Base-by-base conservation (phyloP, 768 basidiomycete genomes). In the Lactarius vividus region DNA sequence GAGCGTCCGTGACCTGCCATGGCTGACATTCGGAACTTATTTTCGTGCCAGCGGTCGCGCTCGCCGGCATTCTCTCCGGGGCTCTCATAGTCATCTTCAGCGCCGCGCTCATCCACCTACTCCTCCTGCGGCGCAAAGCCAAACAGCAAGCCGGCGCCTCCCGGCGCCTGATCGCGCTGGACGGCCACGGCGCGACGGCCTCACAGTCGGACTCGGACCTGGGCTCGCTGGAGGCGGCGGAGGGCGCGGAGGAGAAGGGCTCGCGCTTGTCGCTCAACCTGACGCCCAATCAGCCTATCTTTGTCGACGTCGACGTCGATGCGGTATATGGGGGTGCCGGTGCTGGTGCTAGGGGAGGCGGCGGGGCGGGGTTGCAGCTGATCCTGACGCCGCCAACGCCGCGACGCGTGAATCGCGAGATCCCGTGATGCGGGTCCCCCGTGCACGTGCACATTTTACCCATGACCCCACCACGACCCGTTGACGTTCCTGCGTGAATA, bases 381-480 rank as follows among this genome's bases (percentile, higher is more conserved):
- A 26, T 69, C 16, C 46, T 69, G 67, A 69, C 67, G 26, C 67
- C 67, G 35, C 67, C 67, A 20, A 69, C 67, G 28, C 67, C 67
- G 13, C 49, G 49, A 52, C 49, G 49, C 40, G 40, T 18, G 40
- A 40, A 40, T 40, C 40, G 40, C 49, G 49, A 23, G 23, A 23
- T 26, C 49, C 29, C 29, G 55, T 56, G 55, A 56, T 33, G 16
- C 54, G 28, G 4, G 1, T 13, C 9, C 26, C 26, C 18, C 55
- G 33, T 33, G 29, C 55, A 56, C 55, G 55, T 56, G 37, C 37
- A 35, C 35, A 13, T 37, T 37, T 37, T 37, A 7, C 7, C 11
- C 35, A 37, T 37, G 35, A 37, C 31, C 0, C 9, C 35, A n/a
- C 35, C 35, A 35, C 42, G 42, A 44, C 42, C n/a, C n/a, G 42